A percentile compares a stretch with the other conserved stretches of the same genome.
Conservation (phyloP, 345 rosid species). For the Murraya koenigii region DNA sequence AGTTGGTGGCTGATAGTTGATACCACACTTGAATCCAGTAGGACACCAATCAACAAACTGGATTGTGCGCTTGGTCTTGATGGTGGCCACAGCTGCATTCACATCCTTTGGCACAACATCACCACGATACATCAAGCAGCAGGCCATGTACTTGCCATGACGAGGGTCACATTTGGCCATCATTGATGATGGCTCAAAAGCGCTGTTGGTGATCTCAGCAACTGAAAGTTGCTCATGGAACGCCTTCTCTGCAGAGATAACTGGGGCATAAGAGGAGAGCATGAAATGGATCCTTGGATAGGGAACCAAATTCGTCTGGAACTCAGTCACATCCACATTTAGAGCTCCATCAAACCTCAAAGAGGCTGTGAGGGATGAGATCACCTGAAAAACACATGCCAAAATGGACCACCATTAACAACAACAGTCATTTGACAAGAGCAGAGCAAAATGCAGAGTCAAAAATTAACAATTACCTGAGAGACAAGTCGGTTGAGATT, state of each 20-base stretch:
- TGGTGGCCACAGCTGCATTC: slow-evolving; percentile 56
- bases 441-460: neutral
- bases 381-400: slow-evolving; percentile 33
- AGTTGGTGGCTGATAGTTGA: slow-evolving; percentile 64
- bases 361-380: slow-evolving; percentile 59
- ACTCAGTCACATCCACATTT: slow-evolving; percentile 62
- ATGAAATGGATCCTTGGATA: slow-evolving; percentile 64
- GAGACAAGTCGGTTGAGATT: slow-evolving; percentile 58
- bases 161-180: slow-evolving; percentile 67
- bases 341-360: slow-evolving; percentile 63
- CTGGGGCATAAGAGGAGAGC: slow-evolving; percentile 64
- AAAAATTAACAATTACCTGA: slow-evolving; percentile 31
- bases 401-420: neutral
- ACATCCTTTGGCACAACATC: slow-evolving; percentile 64
- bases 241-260: slow-evolving; percentile 55
- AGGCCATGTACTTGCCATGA: slow-evolving; percentile 68
- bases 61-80: slow-evolving; percentile 51
- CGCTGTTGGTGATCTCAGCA: slow-evolving; percentile 64
- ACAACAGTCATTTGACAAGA: neutral
- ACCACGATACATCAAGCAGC: slow-evolving; percentile 59
- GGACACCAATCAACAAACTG: slow-evolving; percentile 35
- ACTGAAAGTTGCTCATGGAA: slow-evolving; percentile 58
- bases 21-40: slow-evolving; percentile 58
- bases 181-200: slow-evolving; percentile 59
- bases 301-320: slow-evolving; percentile 64